Evolutionary conservation across 495 filamentous ascomycete genomes (phyloP).

Genomic region (Trichocladium antarcticum): DNA sequence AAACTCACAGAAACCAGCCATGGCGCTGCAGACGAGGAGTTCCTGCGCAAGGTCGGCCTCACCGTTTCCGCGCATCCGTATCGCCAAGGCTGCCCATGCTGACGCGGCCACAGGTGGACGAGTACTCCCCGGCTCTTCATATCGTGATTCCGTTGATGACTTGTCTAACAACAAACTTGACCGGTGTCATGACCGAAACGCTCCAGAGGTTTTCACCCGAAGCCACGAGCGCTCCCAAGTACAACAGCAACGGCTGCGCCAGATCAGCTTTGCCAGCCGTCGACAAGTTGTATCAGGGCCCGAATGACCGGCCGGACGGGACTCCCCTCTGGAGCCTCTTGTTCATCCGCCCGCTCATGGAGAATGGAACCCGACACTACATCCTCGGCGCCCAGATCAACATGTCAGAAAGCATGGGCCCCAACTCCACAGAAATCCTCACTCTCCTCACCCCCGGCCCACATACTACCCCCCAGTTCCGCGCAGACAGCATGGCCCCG

Average conservation of each 20-base stretch:
- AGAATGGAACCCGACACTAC: constrained; percentile 34
- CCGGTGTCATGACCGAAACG: constrained; percentile 30
- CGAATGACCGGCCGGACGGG: constrained; percentile 44
- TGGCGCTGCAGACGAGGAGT: constrained; percentile 39
- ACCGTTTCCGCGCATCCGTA: background rate
- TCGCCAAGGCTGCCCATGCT: background rate
- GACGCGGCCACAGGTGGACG: constrained; percentile 20
- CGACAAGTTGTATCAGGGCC: constrained; percentile 36
- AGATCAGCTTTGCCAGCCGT: constrained; percentile 31
- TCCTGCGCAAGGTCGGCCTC: constrained; percentile 34
- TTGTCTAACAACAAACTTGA: constrained; percentile 38
- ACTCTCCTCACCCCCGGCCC: constrained; percentile 31
- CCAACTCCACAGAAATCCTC: constrained; percentile 36
- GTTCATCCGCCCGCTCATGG: constrained; percentile 41
- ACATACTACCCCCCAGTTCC: too few species aligned
- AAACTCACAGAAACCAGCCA: constrained; percentile 35
- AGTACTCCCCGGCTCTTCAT: constrained; percentile 26
- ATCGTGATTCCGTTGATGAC: constrained; percentile 33
- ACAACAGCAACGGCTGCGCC: constrained; percentile 33
- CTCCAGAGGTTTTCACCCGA: constrained; percentile 29
- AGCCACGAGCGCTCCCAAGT: constrained; percentile 26
- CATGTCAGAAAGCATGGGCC: constrained; percentile 42
- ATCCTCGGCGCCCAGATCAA: constrained; percentile 48
- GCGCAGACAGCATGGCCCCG: too few species aligned
- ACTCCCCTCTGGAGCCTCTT: constrained; percentile 47